Conservation (phyloP, 1,284 basidiomycete genomes). For the Tylopilus sp. region DNA sequence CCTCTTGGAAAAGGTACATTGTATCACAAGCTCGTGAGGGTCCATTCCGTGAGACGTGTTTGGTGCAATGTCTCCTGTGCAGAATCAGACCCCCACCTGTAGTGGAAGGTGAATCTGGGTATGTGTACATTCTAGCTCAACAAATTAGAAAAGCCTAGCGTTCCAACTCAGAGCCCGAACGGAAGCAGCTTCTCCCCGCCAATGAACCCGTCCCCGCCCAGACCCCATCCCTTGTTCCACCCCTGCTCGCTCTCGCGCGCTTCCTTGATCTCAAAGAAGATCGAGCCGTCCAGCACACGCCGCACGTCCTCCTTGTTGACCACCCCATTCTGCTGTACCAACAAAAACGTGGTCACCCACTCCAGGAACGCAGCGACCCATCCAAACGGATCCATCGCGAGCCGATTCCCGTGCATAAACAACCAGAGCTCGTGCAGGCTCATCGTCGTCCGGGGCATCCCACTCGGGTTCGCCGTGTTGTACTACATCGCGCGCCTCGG, state of each 20-base stretch:
- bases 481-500: constrained; percentile 14
- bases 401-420: constrained; percentile 32
- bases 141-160: constrained; percentile 7
- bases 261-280: constrained; percentile 27
- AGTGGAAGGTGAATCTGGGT: too few relatives aligned
- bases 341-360: constrained; percentile 31
- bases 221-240: constrained; percentile 32
- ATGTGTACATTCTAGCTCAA: not conserved
- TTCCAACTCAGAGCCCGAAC: constrained; percentile 23
- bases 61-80: too few relatives aligned
- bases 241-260: constrained; percentile 18
- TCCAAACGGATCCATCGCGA: constrained; percentile 38
- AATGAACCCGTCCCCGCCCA: constrained; percentile 30
- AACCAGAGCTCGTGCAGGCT: constrained; percentile 27
- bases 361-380: constrained; percentile 34
- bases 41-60: too few relatives aligned
- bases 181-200: constrained; percentile 30
- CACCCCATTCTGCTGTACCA: constrained; percentile 26
- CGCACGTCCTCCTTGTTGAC: constrained; percentile 32
- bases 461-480: constrained; percentile 7
- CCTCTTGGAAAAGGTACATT: too few relatives aligned
- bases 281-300: constrained; percentile 27
- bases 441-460: constrained; percentile 24
- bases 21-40: too few relatives aligned
- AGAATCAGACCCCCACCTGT: too few relatives aligned